Evolutionary conservation across 148 eudicot genomes (phyloP).

Genomic region (Cornus suecica): DNA sequence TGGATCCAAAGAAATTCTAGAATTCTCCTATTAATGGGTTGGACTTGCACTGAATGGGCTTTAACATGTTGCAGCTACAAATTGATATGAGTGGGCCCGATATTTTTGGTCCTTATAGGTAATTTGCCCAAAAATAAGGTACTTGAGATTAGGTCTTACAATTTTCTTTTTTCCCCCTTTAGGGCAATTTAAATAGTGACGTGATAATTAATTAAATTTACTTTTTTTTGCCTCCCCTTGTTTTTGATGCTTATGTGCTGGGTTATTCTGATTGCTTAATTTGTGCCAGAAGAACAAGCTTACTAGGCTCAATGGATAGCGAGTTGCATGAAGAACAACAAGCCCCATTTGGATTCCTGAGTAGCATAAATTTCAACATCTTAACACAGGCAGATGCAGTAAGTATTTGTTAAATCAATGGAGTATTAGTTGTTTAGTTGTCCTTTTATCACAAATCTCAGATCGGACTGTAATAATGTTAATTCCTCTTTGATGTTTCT

Average conservation of each 20-base stretch:
- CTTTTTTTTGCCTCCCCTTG: background rate
- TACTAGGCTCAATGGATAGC: conserved; percentile 44
- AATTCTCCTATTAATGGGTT: too few relatives aligned
- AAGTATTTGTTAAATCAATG: conserved; percentile 28
- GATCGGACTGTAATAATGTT: background rate
- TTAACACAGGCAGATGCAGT: conserved; percentile 72
- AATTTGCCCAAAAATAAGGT: background rate
- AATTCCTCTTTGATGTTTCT: background rate
- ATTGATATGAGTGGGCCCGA: too few relatives aligned
- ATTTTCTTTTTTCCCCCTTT: background rate
- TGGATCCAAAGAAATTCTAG: too few relatives aligned
- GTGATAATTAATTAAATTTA: background rate
- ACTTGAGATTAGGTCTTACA: background rate
- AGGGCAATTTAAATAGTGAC: background rate
- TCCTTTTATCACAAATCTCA: background rate
- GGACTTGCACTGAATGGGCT: too few relatives aligned
- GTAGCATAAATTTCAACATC: conserved; percentile 51
- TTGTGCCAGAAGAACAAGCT: conserved; percentile 14
- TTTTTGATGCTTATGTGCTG: conserved; percentile 9
- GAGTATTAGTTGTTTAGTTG: background rate
- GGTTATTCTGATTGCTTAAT: conserved; percentile 19
- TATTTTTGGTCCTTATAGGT: too few relatives aligned
- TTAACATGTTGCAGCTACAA: too few relatives aligned
- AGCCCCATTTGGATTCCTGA: conserved; percentile 53
- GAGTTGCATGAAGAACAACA: conserved; percentile 39